These are phyloP conservation scores for Yarrowia bubula DNA, from an alignment of 805 yeast genomes.

Conservation along the genomic window DNA sequence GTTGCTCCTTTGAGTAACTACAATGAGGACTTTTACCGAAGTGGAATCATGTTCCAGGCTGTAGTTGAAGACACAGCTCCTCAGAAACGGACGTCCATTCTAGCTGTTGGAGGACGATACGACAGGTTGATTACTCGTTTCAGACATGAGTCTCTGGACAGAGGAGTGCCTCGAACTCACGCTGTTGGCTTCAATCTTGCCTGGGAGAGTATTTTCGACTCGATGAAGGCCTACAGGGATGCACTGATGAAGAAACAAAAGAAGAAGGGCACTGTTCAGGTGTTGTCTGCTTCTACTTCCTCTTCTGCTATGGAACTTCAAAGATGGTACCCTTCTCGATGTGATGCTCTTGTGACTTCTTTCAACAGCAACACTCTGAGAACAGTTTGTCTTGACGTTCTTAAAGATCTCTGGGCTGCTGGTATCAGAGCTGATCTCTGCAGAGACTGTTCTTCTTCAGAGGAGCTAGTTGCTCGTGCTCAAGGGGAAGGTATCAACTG, in stretches of 20 bases:
- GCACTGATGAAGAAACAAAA: slow-evolving; percentile 28
- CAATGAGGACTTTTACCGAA: slow-evolving; percentile 71
- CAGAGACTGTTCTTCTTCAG: slow-evolving; percentile 44
- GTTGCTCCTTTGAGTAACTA: slow-evolving; percentile 83
- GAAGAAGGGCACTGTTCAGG: slow-evolving; percentile 33
- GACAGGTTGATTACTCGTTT: slow-evolving; percentile 68
- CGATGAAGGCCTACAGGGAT: slow-evolving; percentile 43
- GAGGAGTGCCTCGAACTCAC: slow-evolving; percentile 42
- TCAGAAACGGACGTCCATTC: slow-evolving; percentile 38
- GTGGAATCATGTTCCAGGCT: slow-evolving; percentile 87
- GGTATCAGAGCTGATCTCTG: slow-evolving; percentile 74
- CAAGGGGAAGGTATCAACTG: slow-evolving; percentile 68
- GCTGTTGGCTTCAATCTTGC: slow-evolving; percentile 90
- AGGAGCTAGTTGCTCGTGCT: slow-evolving; percentile 66
- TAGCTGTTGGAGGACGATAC: slow-evolving; percentile 94
- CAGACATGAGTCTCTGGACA: slow-evolving; percentile 52
- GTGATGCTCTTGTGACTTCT: slow-evolving; percentile 79
- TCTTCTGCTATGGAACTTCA: slow-evolving; percentile 15
- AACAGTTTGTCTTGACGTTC: slow-evolving; percentile 60
- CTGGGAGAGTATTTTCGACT: slow-evolving; percentile 59
- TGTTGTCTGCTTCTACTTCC: slow-evolving; percentile 5
- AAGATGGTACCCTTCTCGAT: slow-evolving; percentile 57
- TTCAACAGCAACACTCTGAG: slow-evolving; percentile 55
- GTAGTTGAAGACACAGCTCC: slow-evolving; percentile 53
- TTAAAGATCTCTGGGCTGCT: slow-evolving; percentile 68